Base-by-base conservation (phyloP, 441 rosid genomes). In the Isatis lusitanica region DNA sequence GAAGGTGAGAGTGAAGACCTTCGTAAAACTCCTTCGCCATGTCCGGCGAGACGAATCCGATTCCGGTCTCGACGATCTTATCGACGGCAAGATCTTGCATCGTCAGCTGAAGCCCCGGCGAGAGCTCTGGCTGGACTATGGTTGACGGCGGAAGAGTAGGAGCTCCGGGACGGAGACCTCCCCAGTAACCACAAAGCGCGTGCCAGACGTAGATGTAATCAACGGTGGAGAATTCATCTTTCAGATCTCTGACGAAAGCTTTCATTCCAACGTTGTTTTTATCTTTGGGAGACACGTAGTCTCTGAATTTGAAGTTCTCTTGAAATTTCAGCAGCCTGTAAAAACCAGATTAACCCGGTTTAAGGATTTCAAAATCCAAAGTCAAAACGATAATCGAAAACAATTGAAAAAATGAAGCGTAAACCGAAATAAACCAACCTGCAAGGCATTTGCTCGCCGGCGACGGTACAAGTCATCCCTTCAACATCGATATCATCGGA, bases 371-470 rank as follows among this genome's bases (percentile, higher is more conserved):
- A 38, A 43, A 66, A 24, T 6, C 31, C 33, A 9, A 16, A 36
- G 9, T 24, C 3, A 61, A 24, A 36, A 2, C 7, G 21, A 21
- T n/a, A 33, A 12, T 3, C 36, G 0, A 43, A n/a, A n/a, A n/a
- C n/a, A n/a, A n/a, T n/a, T n/a, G n/a, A n/a, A n/a, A n/a, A n/a
- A n/a, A n/a, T n/a, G n/a, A n/a, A n/a, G 24, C 24, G 24, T 21
- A 21, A 21, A 21, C 24, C 24, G 24, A 21, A 21, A 21, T 21
- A 26, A 26, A 26, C 80, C 68, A 71, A 78, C 83, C 97, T 68
- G 82, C 98, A 90, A 0, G 98, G 97, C 97, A 92, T 94, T 79
- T 94, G 97, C 78, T 94, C 98, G 0, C 97, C 99, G 1, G 98
- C 99, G 46, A 79, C 85, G 4, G 97, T 63, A 4, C 69, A 78